phyloP scores from a whole-genome alignment of 768 basidiomycete genomes.

The Naganishia onofrii region DNA sequence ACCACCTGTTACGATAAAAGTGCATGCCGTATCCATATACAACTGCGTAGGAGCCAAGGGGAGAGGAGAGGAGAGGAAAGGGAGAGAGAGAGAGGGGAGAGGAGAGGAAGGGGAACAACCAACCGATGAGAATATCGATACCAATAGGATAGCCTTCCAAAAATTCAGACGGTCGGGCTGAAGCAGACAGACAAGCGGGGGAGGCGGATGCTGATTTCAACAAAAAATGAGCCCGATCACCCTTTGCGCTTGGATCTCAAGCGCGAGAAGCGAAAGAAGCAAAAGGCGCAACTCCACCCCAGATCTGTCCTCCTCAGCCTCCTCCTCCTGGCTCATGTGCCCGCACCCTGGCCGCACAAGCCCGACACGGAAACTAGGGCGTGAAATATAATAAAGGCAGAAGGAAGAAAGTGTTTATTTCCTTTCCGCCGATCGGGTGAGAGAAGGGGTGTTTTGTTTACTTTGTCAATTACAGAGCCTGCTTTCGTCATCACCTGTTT shows the following conservation, averaged over 20 bases:
- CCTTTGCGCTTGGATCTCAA: not conserved
- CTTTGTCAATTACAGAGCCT: not conserved
- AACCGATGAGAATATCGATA: not conserved
- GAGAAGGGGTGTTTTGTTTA: conserved; percentile 10
- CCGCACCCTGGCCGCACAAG: not conserved
- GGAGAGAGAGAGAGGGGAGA: conserved; percentile 8
- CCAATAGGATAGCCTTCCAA: not conserved
- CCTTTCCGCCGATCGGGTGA: conserved; percentile 7
- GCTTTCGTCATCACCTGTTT: conserved; percentile 12
- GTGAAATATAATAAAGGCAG: not conserved
- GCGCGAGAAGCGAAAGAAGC: not conserved
- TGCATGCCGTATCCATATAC: conserved; percentile 1
- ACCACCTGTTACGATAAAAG: not conserved
- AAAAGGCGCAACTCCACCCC: too few relatives aligned
- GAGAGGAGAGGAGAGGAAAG: conserved; percentile 16
- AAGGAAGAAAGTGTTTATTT: not conserved
- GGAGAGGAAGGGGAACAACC: not conserved
- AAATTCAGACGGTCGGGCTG: not conserved
- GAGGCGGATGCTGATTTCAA: not conserved
- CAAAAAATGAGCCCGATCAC: not conserved
- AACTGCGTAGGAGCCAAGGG: not conserved
- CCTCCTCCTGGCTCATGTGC: too few relatives aligned
- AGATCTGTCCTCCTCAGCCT: too few relatives aligned
- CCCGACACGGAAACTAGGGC: not conserved
- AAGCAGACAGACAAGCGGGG: not conserved